Evolutionary conservation across 2,329 filamentous ascomycete species (phyloP), one percentile per base, ranked within the genome.

Genomic region (Delphinella strobiligena): DNA sequence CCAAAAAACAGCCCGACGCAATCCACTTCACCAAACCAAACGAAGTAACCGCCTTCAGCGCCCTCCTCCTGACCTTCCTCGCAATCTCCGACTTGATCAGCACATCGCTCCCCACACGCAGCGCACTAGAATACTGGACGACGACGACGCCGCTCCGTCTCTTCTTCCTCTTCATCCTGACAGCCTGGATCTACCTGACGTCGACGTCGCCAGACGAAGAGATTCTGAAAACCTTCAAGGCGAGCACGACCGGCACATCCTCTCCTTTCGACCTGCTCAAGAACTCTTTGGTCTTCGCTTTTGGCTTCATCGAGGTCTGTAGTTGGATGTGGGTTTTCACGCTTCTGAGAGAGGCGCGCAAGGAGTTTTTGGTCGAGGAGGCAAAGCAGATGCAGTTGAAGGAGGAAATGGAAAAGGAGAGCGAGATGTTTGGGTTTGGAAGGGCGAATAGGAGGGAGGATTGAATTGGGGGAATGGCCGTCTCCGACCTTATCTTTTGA

Each of bases 321-420:
- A 72, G 74, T 45, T 94, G 87, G 85, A 87, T 93, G 60, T 94
- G 87, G 87, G 77, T 77, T 17, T 85, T 78, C 69, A 69, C 80
- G 19, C 81, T 75, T 4, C 58, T 86, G 50, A 67, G 75, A 38
- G 81, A 86, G 52, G 81, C 86, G 64, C 55, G 63, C 40, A 55
- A 54, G 36, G 54, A 59, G 7, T 45, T 57, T 8, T 49, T 52
- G 16, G 49, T 51, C 7, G 55, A 54, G 36, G 39, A 41, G 34
- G 39, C 39, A 12, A 27, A 27, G 22, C 22, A 12, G 22, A 12
- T 7, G 22, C 7, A 7, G 12, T 7, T 7, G 22, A 27, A 12
- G 12, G 22, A 27, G 12, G 22, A 27, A 27, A 27, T 7, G 12
- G 22, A 27, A 27, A 7, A 12, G 7, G 22, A 27, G 22, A 27